Percentiles rank a stretch among this genome's conserved stretches.
These are phyloP conservation scores for Cynara cardunculus DNA, from an alignment of 129 eudicot genomes.

Conservation along the genomic window DNA sequence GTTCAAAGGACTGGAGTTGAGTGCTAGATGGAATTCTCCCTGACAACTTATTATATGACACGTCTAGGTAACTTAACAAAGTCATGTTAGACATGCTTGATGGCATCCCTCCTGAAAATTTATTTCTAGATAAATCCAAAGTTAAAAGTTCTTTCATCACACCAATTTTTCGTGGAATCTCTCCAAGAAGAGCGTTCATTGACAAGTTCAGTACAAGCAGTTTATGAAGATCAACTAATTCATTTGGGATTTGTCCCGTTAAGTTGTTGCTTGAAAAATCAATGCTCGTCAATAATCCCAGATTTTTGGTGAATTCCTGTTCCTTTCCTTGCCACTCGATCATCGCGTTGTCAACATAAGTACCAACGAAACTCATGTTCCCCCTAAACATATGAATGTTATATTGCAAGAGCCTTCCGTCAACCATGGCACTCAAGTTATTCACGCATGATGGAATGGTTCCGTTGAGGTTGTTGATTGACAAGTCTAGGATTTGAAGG, in stretches of 20 bases:
- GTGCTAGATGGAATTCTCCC: conserved; percentile 23
- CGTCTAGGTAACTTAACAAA: background rate
- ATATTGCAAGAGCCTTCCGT: too few species aligned
- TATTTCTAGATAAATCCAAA: conserved; percentile 13
- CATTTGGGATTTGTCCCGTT: conserved; percentile 15
- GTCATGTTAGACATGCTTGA: background rate
- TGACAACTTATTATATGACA: conserved; percentile 28
- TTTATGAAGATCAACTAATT: conserved; percentile 1
- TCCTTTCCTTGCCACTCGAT: background rate
- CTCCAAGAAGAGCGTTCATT: conserved; percentile 14
- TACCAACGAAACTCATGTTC: too few species aligned
- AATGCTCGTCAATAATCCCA: conserved; percentile 3
- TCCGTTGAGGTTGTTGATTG: conserved; percentile 21
- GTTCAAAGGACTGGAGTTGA: conserved; percentile 13
- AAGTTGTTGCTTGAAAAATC: conserved; percentile 33
- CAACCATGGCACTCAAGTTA: conserved; percentile 25
- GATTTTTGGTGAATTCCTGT: background rate
- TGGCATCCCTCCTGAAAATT: conserved; percentile 26
- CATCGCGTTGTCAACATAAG: background rate
- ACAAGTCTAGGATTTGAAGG: conserved; percentile 30
- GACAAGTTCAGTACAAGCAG: conserved; percentile 26
- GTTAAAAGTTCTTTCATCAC: background rate
- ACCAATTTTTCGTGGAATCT: conserved; percentile 21
- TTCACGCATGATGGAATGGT: conserved; percentile 21
- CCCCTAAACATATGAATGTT: too few species aligned